These are phyloP conservation scores for Macrotyloma uniflorum DNA, from an alignment of 306 rosid species.

Conservation along the genomic window DNA sequence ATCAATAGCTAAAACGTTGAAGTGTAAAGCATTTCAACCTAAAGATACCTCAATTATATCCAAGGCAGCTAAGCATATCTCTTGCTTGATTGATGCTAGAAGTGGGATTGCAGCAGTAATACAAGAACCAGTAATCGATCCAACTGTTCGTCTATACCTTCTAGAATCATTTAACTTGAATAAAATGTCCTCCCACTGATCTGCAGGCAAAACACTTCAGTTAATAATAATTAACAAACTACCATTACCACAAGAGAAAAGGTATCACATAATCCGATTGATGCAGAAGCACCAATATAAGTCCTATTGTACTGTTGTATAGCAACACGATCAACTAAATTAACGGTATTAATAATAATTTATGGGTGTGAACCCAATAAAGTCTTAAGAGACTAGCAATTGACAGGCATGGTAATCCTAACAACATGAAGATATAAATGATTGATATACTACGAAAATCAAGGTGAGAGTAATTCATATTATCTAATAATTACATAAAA, in stretches of 20 bases:
- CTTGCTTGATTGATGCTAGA: constrained; percentile 71
- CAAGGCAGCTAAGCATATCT: constrained; percentile 72
- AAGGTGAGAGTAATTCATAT: neutral
- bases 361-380: neutral
- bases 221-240: constrained; percentile 28
- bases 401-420: neutral
- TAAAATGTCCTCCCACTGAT: constrained; percentile 68
- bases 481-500: neutral
- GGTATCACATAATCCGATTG: constrained; percentile 4
- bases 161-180: constrained; percentile 78
- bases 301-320: constrained; percentile 9
- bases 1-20: constrained; percentile 7
- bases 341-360: neutral
- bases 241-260: constrained; percentile 9
- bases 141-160: constrained; percentile 88
- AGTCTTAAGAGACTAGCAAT: neutral
- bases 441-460: neutral
- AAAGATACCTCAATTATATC: constrained; percentile 83
- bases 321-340: constrained; percentile 6
- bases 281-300: constrained; percentile 5
- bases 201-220: constrained; percentile 53
- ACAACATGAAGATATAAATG: neutral
- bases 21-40: constrained; percentile 31
- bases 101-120: constrained; percentile 77
- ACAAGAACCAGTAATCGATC: constrained; percentile 84